These are phyloP conservation scores for Fagopyrum tataricum DNA, from an alignment of 148 eudicot species.

Conservation along the genomic window DNA sequence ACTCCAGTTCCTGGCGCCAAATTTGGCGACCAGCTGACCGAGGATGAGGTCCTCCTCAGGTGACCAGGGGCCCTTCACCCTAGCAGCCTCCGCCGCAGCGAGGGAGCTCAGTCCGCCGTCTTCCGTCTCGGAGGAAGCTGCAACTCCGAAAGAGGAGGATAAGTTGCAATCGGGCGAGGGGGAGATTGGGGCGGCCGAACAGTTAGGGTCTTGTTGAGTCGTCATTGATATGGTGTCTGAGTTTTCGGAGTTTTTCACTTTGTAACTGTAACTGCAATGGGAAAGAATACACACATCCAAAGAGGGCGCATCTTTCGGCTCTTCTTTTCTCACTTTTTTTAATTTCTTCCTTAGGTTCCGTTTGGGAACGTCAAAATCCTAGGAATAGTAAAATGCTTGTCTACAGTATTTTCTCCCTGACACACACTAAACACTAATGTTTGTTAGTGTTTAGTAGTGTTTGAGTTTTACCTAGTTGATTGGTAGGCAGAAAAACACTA, in stretches of 20 bases:
- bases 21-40: not conserved
- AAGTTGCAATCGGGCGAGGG: not conserved
- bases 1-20: slow-evolving; percentile 50
- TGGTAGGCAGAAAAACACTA: no score
- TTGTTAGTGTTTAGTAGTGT: no score
- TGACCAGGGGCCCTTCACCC: slow-evolving; percentile 1
- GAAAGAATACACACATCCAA: not conserved
- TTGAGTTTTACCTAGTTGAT: no score
- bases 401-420: no score
- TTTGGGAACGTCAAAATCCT: no score
- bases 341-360: no score
- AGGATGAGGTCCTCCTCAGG: slow-evolving; percentile 2
- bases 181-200: not conserved
- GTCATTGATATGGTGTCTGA: slow-evolving; percentile 3
- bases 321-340: not conserved
- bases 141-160: not conserved
- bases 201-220: slow-evolving; percentile 3
- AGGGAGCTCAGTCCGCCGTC: slow-evolving; percentile 3
- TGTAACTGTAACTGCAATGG: slow-evolving; percentile 4
- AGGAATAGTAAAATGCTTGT: no score
- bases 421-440: no score
- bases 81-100: slow-evolving; percentile 4
- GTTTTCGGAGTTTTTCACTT: not conserved
- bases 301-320: not conserved
- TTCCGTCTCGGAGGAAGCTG: not conserved